These are phyloP conservation scores for Cladosporium sp. DNA, from an alignment of 2,329 filamentous ascomycete species.

Conservation along the genomic window DNA sequence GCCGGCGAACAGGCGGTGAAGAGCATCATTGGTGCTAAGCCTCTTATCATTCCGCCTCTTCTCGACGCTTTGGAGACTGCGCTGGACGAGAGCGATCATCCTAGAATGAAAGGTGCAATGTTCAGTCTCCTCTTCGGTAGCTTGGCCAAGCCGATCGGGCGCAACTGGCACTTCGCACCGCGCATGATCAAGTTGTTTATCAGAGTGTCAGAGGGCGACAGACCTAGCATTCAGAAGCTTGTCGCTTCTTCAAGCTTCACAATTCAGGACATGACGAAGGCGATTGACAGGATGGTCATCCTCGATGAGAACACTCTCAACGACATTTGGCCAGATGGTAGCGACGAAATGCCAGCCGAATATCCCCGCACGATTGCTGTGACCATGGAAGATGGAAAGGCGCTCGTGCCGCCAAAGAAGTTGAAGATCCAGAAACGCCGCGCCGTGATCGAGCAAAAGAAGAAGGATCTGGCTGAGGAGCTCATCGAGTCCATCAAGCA, in stretches of 20 bases:
- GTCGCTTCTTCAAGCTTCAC: conserved; percentile 75
- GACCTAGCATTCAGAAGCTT: conserved; percentile 87
- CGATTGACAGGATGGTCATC: conserved; percentile 79
- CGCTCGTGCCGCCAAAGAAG: conserved; percentile 59
- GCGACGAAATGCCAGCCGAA: conserved; percentile 25
- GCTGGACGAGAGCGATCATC: conserved; percentile 72
- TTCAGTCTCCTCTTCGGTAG: conserved; percentile 87
- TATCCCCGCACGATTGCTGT: conserved; percentile 27
- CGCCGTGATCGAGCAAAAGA: conserved; percentile 72
- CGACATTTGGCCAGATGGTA: conserved; percentile 56
- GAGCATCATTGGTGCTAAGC: conserved; percentile 77
- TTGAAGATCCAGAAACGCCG: conserved; percentile 70
- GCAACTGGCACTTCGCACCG: conserved; percentile 93
- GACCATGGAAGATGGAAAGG: conserved; percentile 50
- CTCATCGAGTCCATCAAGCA: conserved; percentile 68
- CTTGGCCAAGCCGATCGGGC: conserved; percentile 75
- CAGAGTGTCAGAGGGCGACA: conserved; percentile 81
- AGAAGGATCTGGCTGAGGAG: conserved; percentile 72
- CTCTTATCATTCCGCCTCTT: conserved; percentile 83
- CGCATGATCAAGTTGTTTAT: conserved; percentile 87
- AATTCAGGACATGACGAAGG: conserved; percentile 85
- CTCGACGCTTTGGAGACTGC: conserved; percentile 72
- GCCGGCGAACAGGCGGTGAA: conserved; percentile 91
- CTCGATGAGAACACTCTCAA: conserved; percentile 66
- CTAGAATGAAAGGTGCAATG: conserved; percentile 89